phyloP scores from a whole-genome alignment of 2,329 filamentous ascomycete genomes.

The Pyricularia pennisetigena region DNA sequence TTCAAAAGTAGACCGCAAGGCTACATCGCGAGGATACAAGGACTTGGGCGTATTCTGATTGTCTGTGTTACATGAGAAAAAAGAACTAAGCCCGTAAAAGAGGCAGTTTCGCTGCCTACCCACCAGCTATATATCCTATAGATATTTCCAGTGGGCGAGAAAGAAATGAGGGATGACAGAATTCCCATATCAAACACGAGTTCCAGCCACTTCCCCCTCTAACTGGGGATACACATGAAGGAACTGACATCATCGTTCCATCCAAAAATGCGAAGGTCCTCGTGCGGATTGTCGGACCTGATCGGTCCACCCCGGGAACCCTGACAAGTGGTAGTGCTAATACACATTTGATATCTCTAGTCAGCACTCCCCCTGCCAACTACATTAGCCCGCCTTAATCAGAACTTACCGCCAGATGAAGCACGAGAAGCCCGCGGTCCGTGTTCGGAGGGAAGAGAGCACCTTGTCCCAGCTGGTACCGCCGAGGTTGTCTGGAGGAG shows the following conservation, averaged over 20 bases:
- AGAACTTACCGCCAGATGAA: not conserved
- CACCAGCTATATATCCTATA: not conserved
- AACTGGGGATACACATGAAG: not conserved
- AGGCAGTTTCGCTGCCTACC: not conserved
- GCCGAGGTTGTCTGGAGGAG: not conserved
- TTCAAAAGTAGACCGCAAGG: not conserved
- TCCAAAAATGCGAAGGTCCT: not conserved
- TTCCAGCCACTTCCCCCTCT: not conserved
- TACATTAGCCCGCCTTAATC: not conserved
- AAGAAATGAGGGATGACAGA: not conserved
- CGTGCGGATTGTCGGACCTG: not conserved
- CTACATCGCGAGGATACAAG: not conserved
- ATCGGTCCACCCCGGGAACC: not conserved
- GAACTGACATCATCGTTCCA: not conserved
- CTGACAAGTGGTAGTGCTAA: not conserved
- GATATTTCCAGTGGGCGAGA: not conserved
- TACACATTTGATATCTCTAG: not conserved
- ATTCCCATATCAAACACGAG: not conserved
- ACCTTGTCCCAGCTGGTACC: not conserved
- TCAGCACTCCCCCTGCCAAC: not conserved
- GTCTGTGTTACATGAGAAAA: rapidly evolving
- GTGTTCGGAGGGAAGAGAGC: not conserved
- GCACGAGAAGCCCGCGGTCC: not conserved
- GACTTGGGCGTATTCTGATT: not conserved
- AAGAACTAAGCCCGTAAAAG: not conserved